Percentiles rank a stretch among this genome's conserved stretches.
Conservation (phyloP, 768 basidiomycete species). For the Termitomyces sp. region DNA sequence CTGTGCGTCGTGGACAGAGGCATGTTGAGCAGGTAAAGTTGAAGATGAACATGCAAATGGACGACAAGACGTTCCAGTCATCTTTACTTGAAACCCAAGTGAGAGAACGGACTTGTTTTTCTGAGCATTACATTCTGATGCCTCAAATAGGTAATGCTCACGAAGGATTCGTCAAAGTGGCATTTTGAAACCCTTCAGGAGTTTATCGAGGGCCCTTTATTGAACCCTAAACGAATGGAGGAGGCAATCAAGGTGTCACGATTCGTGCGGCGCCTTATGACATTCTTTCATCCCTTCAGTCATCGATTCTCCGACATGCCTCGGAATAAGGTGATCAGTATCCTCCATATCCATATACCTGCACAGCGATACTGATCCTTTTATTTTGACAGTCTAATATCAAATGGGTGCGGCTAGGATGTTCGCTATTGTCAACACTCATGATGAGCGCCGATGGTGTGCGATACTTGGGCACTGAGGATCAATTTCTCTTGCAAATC, state of each 20-base stretch:
- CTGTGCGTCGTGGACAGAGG: slow-evolving; percentile 80
- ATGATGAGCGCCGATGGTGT: slow-evolving; percentile 80
- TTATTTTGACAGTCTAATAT: slow-evolving; percentile 48
- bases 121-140: not conserved
- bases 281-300: slow-evolving; percentile 88
- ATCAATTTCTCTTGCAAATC: slow-evolving; percentile 80
- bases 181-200: slow-evolving; percentile 86
- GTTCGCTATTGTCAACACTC: slow-evolving; percentile 75
- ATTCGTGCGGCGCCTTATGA: slow-evolving; percentile 86
- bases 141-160: slow-evolving; percentile 65
- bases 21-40: slow-evolving; percentile 89
- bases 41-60: slow-evolving; percentile 90
- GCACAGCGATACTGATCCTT: not conserved
- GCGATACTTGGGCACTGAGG: slow-evolving; percentile 75
- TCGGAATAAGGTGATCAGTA: slow-evolving; percentile 49
- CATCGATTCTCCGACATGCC: slow-evolving; percentile 84
- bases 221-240: slow-evolving; percentile 89
- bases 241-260: slow-evolving; percentile 89
- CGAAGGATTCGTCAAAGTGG: slow-evolving; percentile 90
- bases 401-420: slow-evolving; percentile 87
- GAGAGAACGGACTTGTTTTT: slow-evolving; percentile 6
- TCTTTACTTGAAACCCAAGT: slow-evolving; percentile 85
- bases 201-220: slow-evolving; percentile 85
- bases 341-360: not conserved
- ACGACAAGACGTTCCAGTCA: slow-evolving; percentile 87